Conservation (phyloP, 1,139 yeast species). For the Candida frijolesensis region DNA sequence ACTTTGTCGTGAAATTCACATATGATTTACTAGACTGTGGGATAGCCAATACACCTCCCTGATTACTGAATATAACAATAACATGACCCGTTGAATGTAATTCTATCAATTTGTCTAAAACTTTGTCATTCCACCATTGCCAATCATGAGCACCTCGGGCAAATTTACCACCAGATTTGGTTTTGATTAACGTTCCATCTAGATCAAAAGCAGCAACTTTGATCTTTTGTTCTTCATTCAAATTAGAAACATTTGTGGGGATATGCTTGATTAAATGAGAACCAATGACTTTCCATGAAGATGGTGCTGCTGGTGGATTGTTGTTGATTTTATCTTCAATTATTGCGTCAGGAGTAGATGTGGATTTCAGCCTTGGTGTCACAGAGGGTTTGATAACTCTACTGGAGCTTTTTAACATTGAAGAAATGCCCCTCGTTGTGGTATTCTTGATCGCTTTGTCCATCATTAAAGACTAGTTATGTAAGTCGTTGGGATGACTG, state of each 20-base stretch:
- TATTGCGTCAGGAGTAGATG: background rate
- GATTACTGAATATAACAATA: slow-evolving; percentile 82
- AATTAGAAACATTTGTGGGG: slow-evolving; percentile 20
- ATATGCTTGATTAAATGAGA: slow-evolving; percentile 37
- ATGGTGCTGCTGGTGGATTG: background rate
- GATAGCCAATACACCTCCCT: slow-evolving; percentile 61
- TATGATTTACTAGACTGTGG: slow-evolving; percentile 51
- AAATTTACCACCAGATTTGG: slow-evolving; percentile 60
- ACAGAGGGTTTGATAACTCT: background rate
- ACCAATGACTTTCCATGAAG: slow-evolving; percentile 32
- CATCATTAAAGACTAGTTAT: background rate
- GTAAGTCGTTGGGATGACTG: background rate
- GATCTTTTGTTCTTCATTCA: slow-evolving; percentile 14
- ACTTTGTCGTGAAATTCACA: slow-evolving; percentile 44
- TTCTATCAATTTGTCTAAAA: slow-evolving; percentile 29
- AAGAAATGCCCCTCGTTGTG: slow-evolving; percentile 6
- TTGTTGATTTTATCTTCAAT: slow-evolving; percentile 5
- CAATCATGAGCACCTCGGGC: slow-evolving; percentile 66
- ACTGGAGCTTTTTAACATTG: slow-evolving; percentile 6
- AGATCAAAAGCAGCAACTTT: slow-evolving; percentile 74
- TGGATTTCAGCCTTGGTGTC: background rate
- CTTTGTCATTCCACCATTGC: slow-evolving; percentile 54
- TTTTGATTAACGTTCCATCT: slow-evolving; percentile 67
- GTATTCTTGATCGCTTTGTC: background rate
- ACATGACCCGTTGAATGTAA: slow-evolving; percentile 29